Evolutionary conservation across 2,329 filamentous ascomycete species (phyloP).

Genomic region (Basipetospora sp.): DNA sequence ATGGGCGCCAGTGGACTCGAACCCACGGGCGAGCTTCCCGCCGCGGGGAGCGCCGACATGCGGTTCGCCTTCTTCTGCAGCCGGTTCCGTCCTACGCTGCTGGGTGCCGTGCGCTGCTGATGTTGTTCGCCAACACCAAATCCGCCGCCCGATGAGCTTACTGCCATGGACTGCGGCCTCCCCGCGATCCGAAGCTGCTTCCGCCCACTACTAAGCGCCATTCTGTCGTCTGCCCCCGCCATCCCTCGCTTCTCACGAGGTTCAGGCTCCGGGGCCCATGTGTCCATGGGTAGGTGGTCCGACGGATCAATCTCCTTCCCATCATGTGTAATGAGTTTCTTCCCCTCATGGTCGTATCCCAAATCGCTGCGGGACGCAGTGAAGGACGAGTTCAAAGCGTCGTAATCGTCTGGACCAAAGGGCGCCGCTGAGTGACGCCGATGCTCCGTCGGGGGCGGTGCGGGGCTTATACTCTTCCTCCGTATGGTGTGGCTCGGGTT

Average conservation of each 20-base stretch:
- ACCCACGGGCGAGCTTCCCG: conserved; percentile 20
- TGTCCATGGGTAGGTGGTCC: conserved; percentile 62
- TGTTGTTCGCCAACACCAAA: conserved; percentile 15
- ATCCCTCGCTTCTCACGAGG: conserved; percentile 21
- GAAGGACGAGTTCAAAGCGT: conserved; percentile 50
- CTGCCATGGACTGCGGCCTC: conserved; percentile 34
- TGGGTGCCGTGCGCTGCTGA: conserved; percentile 17
- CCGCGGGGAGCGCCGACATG: conserved; percentile 26
- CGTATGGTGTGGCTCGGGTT: conserved; percentile 38
- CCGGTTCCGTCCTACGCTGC: conserved; percentile 35
- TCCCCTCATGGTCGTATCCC: conserved; percentile 28
- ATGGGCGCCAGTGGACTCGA: conserved; percentile 39
- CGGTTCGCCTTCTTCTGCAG: conserved; percentile 49
- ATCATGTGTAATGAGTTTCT: conserved; percentile 62
- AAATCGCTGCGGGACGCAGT: conserved; percentile 18
- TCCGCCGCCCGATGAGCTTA: conserved; percentile 15
- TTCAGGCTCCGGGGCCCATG: conserved; percentile 65
- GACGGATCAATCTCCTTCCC: conserved; percentile 67
- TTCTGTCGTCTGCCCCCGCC: conserved; percentile 19
- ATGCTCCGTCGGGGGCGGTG: conserved; percentile 35
- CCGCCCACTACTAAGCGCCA: conserved; percentile 33
- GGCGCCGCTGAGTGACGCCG: conserved; percentile 47
- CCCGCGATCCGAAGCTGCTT: conserved; percentile 35
- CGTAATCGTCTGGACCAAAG: conserved; percentile 63
- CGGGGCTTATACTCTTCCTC: conserved; percentile 63